These are phyloP conservation scores for Trichophyton verrucosum DNA, from an alignment of 2,329 filamentous ascomycete genomes.

Conservation along the genomic window DNA sequence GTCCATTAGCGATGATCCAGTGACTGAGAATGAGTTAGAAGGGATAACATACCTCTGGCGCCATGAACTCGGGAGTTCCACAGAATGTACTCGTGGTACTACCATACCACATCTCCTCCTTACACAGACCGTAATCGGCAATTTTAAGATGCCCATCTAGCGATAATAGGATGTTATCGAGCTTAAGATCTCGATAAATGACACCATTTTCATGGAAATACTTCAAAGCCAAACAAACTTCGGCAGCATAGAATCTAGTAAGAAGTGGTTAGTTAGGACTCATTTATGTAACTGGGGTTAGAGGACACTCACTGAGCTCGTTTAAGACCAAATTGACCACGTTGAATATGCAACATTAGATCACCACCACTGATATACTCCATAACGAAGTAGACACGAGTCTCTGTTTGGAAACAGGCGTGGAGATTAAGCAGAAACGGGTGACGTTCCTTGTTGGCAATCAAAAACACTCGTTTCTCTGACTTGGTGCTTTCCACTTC, in stretches of 20 bases:
- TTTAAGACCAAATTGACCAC: constrained; percentile 89
- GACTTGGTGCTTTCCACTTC: constrained; percentile 97
- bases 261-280: neutral
- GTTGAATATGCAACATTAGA: constrained; percentile 97
- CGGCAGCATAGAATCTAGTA: constrained; percentile 80
- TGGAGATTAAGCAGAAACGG: constrained; percentile 92
- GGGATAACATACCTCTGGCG: constrained; percentile 60
- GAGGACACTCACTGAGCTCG: constrained; percentile 65
- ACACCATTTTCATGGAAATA: constrained; percentile 99
- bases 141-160: constrained; percentile 98
- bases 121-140: constrained; percentile 95
- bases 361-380: constrained; percentile 98
- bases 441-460: constrained; percentile 93
- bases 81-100: constrained; percentile 97
- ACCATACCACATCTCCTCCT: constrained; percentile 99
- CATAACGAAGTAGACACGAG: constrained; percentile 98
- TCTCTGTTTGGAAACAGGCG: constrained; percentile 98
- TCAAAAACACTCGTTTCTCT: constrained; percentile 92
- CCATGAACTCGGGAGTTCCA: constrained; percentile 99
- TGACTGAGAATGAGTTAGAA: neutral
- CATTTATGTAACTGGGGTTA: neutral
- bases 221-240: constrained; percentile 92
- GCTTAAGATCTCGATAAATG: constrained; percentile 76
- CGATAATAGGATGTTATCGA: constrained; percentile 83
- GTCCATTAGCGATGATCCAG: constrained; percentile 15